Evolutionary conservation across 495 filamentous ascomycete genomes (phyloP), one percentile per base, ranked within the genome.

Genomic region (Durotheca rogersii): DNA sequence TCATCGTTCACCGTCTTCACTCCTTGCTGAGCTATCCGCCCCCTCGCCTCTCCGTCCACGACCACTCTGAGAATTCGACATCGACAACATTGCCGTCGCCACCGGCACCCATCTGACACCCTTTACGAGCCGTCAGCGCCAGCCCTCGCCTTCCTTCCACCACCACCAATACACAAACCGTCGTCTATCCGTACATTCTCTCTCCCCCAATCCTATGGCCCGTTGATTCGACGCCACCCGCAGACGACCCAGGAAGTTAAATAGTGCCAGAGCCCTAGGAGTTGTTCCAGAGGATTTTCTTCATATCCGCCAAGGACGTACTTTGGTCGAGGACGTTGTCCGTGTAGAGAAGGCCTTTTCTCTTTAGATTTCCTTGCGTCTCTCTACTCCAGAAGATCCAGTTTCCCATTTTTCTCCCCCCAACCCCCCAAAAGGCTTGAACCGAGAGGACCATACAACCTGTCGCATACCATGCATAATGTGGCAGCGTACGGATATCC

Each of bases 401-500:
- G 39, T 47, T 36, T n/a, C n/a, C n/a, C n/a, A n/a, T n/a, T n/a
- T n/a, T n/a, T n/a, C n/a, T n/a, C n/a, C n/a, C n/a, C n/a, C n/a
- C 40, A 47, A 38, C 50, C 51, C 17, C n/a, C n/a, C n/a, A n/a
- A n/a, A n/a, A 17, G 33, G 31, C 10, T 42, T 54, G 32, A 27
- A 41, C 47, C 48, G 57, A 60, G 49, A 69, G 64, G 62, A 65
- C 56, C 55, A 51, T 59, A n/a, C n/a, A 41, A 51, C 47, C 55
- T 47, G 60, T 55, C 55, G 59, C 60, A 51, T 61, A 76, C 60
- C 66, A 78, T 78, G 74, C 74, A 78, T 73, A 70, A 78, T 75
- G 72, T 72, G 64, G 55, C 73, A 68, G 71, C 67, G 48, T 76
- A 67, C 64, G 74, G 74, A 62, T 76, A 75, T 69, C 74, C 72